Base-by-base conservation (phyloP, 2,329 filamentous ascomycete genomes). In the Alternaria incomplexa region DNA sequence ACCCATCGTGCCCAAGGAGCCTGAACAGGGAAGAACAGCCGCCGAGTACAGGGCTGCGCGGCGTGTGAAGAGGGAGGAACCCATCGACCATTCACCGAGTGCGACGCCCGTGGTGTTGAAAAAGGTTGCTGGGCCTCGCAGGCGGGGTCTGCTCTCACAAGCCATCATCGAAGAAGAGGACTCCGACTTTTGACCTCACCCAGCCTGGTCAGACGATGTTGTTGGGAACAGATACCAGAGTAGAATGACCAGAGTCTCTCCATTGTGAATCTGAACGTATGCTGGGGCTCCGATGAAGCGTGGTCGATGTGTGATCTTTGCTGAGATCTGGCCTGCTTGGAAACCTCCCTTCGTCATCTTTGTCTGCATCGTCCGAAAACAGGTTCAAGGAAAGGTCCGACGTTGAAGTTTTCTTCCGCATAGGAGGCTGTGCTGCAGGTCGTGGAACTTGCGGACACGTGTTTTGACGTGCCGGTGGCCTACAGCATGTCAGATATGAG, bases 121-220 rank as follows among this genome's bases (percentile, higher is more conserved):
- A 78, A 83, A 58, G 79, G 81, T 55, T 1, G 47, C 64, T 20
- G 61, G 53, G 15, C 45, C 63, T 26, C 67, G 64, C 9, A 69
- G 82, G 5, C 80, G 82, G 54, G 85, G 86, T 1, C 75, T 92
- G 17, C 79, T 91, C 46, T 84, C 86, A 26, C 88, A 91, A 74
- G 91, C 88, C 0, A 93, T 93, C 65, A 85, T 90, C 61, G 91
- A 92, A 77, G 91, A 93, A 75, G 89, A 90, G 55, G 90, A 91
- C 74, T 84, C 82, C 1, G 83, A 84, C 48, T 82, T 80, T 55
- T 84, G 68, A 80, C 12, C 12, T 12, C 3, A 2, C 1, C 36
- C n/a, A 11, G 3, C 28, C 25, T n/a, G 51, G 11, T 9, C 26
- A 15, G 12, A 15, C 30, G 22, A 28, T 25, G 6, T 9, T 9